Base-by-base conservation (phyloP, 805 yeast genomes). In the Lipomyces chichibuensis region DNA sequence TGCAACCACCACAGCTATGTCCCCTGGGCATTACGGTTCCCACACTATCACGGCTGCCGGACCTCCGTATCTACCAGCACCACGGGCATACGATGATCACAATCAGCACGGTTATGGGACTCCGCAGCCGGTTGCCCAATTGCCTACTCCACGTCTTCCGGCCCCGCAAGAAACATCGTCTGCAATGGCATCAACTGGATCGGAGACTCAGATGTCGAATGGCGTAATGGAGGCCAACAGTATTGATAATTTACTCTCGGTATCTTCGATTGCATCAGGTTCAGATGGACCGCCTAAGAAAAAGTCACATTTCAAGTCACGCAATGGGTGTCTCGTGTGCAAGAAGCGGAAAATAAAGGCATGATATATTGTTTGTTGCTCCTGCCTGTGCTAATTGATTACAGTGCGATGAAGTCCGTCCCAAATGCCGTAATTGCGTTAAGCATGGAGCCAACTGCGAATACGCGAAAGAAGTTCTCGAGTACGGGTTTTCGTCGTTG, bases 341-440 rank as follows among this genome's bases (percentile, higher is more conserved):
- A 65, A 65, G 35, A 56, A 62, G 11, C 65, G 68, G 23, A 65
- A 65, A 29, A 58, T 65, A 35, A 65, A 65, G 65, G 68, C 62
- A 2, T 23, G 62, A 49, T 27, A 20, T 17, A 20, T 33, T 2
- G 37, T 32, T 1, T 25, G 20, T 17, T 25, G 6, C 27, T 29
- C n/a, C 25, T 11, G 20, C 23, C 11, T 43, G 17, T 37, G 39
- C 56, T 32, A 17, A 56, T 54, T 25, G 46, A n/a, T 4, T 55
- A 14, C 52, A 65, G 68, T 65, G 68, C 59, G 68, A 65, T 60
- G 68, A 65, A 62, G 32, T 14, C 2, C 62, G 63, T 20, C 68
- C 68, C 2, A 46, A 57, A 23, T 65, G 68, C 51, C 37, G 51
- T 13, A 65, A 65, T 39, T 65, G 68, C 49, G n/a, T 20, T 14